Percentiles rank a stretch among this genome's conserved stretches.
Conservation (phyloP, 1,139 yeast genomes). For the Scheffersomyces parashehatae region DNA sequence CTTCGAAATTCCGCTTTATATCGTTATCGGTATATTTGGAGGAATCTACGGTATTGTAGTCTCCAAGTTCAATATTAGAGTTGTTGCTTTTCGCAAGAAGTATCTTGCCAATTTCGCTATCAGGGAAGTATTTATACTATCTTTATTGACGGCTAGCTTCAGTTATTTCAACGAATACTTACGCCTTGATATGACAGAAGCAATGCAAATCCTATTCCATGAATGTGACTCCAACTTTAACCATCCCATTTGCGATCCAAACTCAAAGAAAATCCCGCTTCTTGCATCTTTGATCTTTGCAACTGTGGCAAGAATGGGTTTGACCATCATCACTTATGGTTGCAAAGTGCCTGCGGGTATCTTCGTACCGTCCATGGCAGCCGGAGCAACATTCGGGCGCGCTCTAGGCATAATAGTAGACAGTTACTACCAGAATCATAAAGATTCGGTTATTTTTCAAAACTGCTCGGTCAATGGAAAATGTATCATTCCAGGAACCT, state of each 20-base stretch:
- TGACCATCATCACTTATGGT: conserved; percentile 86
- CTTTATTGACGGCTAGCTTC: conserved; percentile 69
- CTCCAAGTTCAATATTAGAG: conserved; percentile 75
- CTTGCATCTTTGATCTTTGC: conserved; percentile 65
- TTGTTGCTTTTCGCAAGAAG: conserved; percentile 75
- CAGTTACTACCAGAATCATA: conserved; percentile 44
- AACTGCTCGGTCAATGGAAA: conserved; percentile 42
- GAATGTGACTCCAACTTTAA: conserved; percentile 63
- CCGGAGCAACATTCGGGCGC: conserved; percentile 93
- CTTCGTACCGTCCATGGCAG: conserved; percentile 95
- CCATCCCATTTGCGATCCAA: conserved; percentile 51
- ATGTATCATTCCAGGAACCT: conserved; percentile 89
- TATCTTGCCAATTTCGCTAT: conserved; percentile 60
- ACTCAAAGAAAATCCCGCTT: conserved; percentile 27
- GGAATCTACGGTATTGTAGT: conserved; percentile 86
- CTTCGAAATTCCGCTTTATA: conserved; percentile 79
- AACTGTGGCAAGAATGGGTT: conserved; percentile 64
- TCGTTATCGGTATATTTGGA: conserved; percentile 83
- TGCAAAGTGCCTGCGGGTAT: conserved; percentile 94
- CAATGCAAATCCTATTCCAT: conserved; percentile 86
- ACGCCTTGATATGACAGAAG: conserved; percentile 88
- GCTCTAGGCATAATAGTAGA: conserved; percentile 76
- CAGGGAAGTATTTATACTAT: conserved; percentile 68
- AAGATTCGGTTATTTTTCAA: conserved; percentile 46
- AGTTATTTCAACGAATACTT: conserved; percentile 85